A percentile compares a stretch with the other conserved stretches of the same genome.
Conservation (phyloP, 495 filamentous ascomycete genomes). For the Tuber calosporum region DNA sequence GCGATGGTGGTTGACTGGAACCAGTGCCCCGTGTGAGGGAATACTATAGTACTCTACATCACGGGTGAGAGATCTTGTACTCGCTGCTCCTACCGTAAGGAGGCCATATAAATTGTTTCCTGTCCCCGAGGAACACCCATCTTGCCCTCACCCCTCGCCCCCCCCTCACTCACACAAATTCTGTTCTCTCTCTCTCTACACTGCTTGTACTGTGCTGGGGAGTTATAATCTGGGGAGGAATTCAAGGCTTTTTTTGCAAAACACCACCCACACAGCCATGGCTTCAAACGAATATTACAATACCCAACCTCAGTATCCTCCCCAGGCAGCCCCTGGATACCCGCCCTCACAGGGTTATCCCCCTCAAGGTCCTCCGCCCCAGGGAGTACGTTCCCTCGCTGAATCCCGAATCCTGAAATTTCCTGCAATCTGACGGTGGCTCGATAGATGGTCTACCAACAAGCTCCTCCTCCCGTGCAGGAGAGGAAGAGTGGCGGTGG, state of each 20-base stretch:
- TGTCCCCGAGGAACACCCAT: too few relatives aligned
- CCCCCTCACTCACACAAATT: background rate
- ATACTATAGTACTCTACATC: too few relatives aligned
- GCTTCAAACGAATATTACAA: conserved; percentile 30
- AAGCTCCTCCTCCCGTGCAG: conserved; percentile 21
- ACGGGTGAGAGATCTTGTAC: too few relatives aligned
- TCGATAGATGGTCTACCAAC: conserved; percentile 36
- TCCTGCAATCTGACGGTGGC: background rate
- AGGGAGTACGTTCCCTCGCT: conserved; percentile 12
- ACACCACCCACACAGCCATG: conserved; percentile 6
- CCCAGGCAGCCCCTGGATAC: conserved; percentile 17
- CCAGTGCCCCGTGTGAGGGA: too few relatives aligned
- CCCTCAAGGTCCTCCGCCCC: conserved; percentile 18
- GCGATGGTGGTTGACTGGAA: too few relatives aligned
- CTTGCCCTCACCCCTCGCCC: background rate
- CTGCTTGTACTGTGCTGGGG: too few relatives aligned
- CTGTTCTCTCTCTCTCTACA: background rate
- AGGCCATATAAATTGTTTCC: conserved; percentile 18
- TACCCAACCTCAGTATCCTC: conserved; percentile 29
- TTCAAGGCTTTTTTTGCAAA: conserved; percentile 4
- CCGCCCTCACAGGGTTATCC: conserved; percentile 15
- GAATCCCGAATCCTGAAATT: background rate
- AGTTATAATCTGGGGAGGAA: too few relatives aligned
- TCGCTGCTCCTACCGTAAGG: too few relatives aligned
- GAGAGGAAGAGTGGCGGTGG: conserved; percentile 8